Percentiles rank a stretch among this genome's conserved stretches.
Evolutionary conservation across 2,329 filamentous ascomycete species (phyloP).

Genomic region (Rhynchosporium graminicola): DNA sequence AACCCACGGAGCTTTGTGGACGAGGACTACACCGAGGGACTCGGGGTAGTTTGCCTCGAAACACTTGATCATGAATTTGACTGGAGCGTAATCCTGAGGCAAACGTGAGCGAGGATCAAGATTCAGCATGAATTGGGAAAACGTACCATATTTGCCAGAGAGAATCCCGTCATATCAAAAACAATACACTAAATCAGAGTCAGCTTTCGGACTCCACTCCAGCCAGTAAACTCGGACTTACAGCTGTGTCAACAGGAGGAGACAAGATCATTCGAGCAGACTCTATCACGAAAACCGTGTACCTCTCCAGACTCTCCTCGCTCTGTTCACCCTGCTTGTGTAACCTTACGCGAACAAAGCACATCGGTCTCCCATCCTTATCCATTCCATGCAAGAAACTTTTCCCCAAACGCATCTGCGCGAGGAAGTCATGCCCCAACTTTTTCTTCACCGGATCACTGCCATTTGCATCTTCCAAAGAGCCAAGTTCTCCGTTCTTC

Average conservation of each 20-base stretch:
- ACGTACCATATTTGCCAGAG: slow-evolving; percentile 86
- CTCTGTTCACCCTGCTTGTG: slow-evolving; percentile 82
- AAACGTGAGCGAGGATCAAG: slow-evolving; percentile 26
- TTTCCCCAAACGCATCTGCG: slow-evolving; percentile 86
- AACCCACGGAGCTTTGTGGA: slow-evolving; percentile 96
- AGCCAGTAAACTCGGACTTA: slow-evolving; percentile 51
- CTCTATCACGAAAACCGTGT: slow-evolving; percentile 93
- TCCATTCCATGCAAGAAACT: slow-evolving; percentile 89
- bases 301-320: slow-evolving; percentile 79
- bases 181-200: slow-evolving; percentile 68
- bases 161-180: slow-evolving; percentile 95
- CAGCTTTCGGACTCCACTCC: background rate
- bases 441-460: slow-evolving; percentile 64
- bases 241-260: slow-evolving; percentile 85
- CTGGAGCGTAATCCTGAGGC: slow-evolving; percentile 79
- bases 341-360: slow-evolving; percentile 78
- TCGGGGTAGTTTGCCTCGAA: slow-evolving; percentile 99
- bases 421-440: slow-evolving; percentile 71
- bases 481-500: slow-evolving; percentile 69
- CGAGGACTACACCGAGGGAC: slow-evolving; percentile 81
- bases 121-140: background rate
- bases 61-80: slow-evolving; percentile 99
- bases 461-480: slow-evolving; percentile 59
- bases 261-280: slow-evolving; percentile 82
- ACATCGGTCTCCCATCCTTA: slow-evolving; percentile 82